Evolutionary conservation across 176 grass and related monocot genomes (phyloP), one percentile per base, ranked within the genome.

Genomic region (Rhynchospora breviuscula): DNA sequence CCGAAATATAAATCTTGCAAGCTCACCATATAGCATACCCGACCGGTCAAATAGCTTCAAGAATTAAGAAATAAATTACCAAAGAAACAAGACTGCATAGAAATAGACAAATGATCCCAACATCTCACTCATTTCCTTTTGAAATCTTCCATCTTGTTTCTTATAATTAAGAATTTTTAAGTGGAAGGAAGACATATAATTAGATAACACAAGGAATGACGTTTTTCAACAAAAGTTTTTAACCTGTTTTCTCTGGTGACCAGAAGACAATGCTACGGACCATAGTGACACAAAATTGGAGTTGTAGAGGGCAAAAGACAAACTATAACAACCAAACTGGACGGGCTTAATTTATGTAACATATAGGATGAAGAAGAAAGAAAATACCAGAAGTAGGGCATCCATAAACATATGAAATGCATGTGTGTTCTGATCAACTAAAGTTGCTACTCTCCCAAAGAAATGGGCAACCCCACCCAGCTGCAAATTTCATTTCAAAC

Each of bases 371-470:
- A 9, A 72, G 8, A 43, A 68, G 6, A 49, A 3, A 74, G 54
- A 18, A 63, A 3, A 2, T 86, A 97, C 92, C 92, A 92, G 88
- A 87, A 94, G 85, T 86, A 97, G 91, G 75, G 94, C 85, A 74
- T 85, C 82, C 61, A 94, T 94, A 76, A 97, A 92, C 67, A 94
- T 85, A 87, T 97, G 93, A 63, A 94, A 97, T 87, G 92, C 94
- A 4, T 97, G 94, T 14, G 88, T 94, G 78, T 97, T 97, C 85
- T 94, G 94, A 76, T 94, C 94, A 70, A 97, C 85, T 58, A 94
- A 87, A 79, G 88, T 79, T 12, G 97, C 85, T 64, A 99, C 80
- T 85, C 93, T 87, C 23, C 97, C 97, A 64, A 99, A 99, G 93
- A 93, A 95, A 89, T 83, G 92, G 15, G 96, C 97, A 0, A 91